Evolutionary conservation across 257 asterid genomes (phyloP), one percentile per base, ranked within the genome.

Genomic region (Gentiana dahurica): DNA sequence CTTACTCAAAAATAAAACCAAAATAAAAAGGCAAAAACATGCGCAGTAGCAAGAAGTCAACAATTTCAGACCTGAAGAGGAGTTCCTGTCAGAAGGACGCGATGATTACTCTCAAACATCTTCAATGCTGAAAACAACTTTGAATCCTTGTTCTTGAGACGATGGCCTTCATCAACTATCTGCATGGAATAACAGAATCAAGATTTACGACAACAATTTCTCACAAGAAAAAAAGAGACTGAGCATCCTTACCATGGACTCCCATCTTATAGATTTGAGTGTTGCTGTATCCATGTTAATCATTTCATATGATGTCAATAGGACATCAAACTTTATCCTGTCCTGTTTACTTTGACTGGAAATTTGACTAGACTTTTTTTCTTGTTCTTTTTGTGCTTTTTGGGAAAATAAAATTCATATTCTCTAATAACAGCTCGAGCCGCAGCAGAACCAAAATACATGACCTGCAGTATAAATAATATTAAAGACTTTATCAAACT

Each of bases 91-190:
- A 92, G 69, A 69, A 92, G 97, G 64, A 74, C 82, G 64, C 98
- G 95, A 68, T 92, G 98, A 62, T 84, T 77, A 79, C 75, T 83
- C 48, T 79, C 74, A 72, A 81, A 88, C 80, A 83, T 95, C 77
- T 75, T 88, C 84, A 92, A 59, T 45, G 79, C 60, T 67, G 81
- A 75, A 73, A 92, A 92, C 71, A 92, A 71, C 77, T 92, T 92
- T 48, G 97, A 92, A 65, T 92, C 98, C 85, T 92, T 92, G 75
- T 92, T 92, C 78, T 92, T 92, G 5, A 92, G 85, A 59, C 98
- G 94, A 59, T 92, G 98, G 39, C 98, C 98, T 85, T 92, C 98
- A 74, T 92, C 98, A 68, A 92, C 95, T 71, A 92, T 85, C 98
- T 92, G 68, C 77, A 72, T 49, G 43, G 63, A 67, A 71, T 47